Evolutionary conservation across 2,329 filamentous ascomycete species (phyloP).

Genomic region (Cercospora sesami): DNA sequence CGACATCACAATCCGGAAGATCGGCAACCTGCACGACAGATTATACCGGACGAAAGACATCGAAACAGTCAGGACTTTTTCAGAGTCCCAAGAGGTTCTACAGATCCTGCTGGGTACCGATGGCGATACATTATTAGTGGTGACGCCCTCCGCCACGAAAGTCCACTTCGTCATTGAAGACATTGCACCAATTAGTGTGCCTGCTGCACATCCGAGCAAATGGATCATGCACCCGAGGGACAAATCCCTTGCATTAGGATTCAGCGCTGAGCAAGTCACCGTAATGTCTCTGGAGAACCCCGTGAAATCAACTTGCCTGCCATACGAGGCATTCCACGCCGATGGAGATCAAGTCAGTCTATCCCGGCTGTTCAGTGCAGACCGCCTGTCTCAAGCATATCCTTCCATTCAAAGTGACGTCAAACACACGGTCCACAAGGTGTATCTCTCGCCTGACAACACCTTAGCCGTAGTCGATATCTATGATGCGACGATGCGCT

Average conservation of each 20-base stretch:
- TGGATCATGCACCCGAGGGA: not conserved
- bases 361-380: not conserved
- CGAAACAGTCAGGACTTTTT: not conserved
- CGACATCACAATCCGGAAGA: not conserved
- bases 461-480: not conserved
- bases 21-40: not conserved
- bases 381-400: not conserved
- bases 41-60: not conserved
- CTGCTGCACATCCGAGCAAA: not conserved
- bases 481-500: not conserved
- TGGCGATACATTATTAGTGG: not conserved
- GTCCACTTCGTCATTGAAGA: not conserved
- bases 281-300: not conserved
- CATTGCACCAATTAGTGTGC: not conserved
- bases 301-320: not conserved
- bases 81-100: not conserved
- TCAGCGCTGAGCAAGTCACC: not conserved
- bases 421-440: not conserved
- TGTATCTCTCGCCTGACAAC: not conserved
- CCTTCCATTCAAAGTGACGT: not conserved
- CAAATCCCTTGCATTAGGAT: not conserved
- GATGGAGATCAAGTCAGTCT: not conserved
- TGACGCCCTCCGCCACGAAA: not conserved
- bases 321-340: not conserved
- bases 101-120: not conserved